A percentile compares a stretch with the other conserved stretches of the same genome.
Conservation (phyloP, 768 basidiomycete genomes). For the Rhizopogon sp. region DNA sequence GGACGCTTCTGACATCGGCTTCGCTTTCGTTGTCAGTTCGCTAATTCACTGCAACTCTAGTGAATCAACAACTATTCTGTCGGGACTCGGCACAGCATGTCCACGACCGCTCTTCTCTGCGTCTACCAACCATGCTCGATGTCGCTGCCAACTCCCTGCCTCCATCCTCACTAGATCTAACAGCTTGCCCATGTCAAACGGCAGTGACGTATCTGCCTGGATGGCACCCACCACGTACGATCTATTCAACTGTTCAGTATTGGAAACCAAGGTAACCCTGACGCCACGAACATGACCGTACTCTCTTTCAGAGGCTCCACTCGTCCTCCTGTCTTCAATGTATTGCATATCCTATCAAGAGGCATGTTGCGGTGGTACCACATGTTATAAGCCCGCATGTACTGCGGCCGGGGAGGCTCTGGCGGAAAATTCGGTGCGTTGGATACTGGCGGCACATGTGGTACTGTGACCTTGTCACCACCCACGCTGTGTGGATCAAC, state of each 20-base stretch:
- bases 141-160: slow-evolving; percentile 35
- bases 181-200: slow-evolving; percentile 30
- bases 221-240: slow-evolving; percentile 40
- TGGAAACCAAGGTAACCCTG: background rate
- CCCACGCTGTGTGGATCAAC: slow-evolving; percentile 13
- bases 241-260: slow-evolving; percentile 17
- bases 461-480: background rate
- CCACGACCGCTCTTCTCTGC: slow-evolving; percentile 1
- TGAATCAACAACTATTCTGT: too few relatives aligned
- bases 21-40: too few relatives aligned
- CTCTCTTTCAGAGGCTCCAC: slow-evolving; percentile 39
- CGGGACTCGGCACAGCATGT: background rate
- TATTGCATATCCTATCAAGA: slow-evolving; percentile 35
- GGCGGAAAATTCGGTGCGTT: background rate
- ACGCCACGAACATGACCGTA: slow-evolving; percentile 40
- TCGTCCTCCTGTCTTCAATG: slow-evolving; percentile 23
- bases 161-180: slow-evolving; percentile 35
- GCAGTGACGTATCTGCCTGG: slow-evolving; percentile 32
- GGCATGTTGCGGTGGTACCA: slow-evolving; percentile 34
- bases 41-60: too few relatives aligned
- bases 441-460: background rate
- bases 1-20: too few relatives aligned
- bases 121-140: slow-evolving; percentile 32
- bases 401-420: slow-evolving; percentile 29
- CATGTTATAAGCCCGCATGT: slow-evolving; percentile 39